Base-by-base conservation (phyloP, 352 stramenopile species). In the Globisporangium emineosum region DNA sequence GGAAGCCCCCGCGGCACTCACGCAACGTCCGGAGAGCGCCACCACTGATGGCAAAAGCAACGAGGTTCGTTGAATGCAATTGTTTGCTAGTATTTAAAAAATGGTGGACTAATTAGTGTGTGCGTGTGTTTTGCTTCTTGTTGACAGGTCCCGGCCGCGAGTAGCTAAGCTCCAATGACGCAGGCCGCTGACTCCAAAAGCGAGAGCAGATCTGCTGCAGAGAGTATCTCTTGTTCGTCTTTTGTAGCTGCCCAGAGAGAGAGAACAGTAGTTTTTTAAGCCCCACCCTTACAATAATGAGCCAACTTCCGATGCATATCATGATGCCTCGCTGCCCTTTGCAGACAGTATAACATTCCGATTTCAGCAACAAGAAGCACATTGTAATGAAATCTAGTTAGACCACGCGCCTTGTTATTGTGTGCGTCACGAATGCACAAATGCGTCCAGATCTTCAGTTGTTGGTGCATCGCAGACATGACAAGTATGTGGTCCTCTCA, bases 1-100 rank as follows among this genome's bases (percentile, higher is more conserved):
- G 37, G 73, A 90, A 35, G 83, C 81, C 37, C 83, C 83, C 0
- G 68, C 72, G 19, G 70, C 74, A 52, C 40, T 91, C 29, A 72
- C 69, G 27, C 66, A 63, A 65, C 73, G 62, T 40, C 50, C 9
- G 7, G 27, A 60, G 1, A 47, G 6, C 60, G 21, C 54, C 45
- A 10, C 62, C 57, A 50, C 52, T 19, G 27, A 9, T 40, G 27
- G 37, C n/a, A 35, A 47, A 35, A 37, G 53, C 47, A 47, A 47
- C 6, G 40, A 47, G 40, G 40, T 47, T 47, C 17, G 40, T 47
- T 47, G 40, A 47, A 12, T 47, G 17, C 40, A n/a, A n/a, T n/a
- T n/a, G n/a, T n/a, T n/a, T n/a, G n/a, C n/a, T n/a, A n/a, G n/a
- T n/a, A n/a, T n/a, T n/a, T n/a, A 47, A 45, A 21, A 17, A 23